Base-by-base conservation (phyloP, 2,329 filamentous ascomycete species). In the Pezicula neosporulosa region DNA sequence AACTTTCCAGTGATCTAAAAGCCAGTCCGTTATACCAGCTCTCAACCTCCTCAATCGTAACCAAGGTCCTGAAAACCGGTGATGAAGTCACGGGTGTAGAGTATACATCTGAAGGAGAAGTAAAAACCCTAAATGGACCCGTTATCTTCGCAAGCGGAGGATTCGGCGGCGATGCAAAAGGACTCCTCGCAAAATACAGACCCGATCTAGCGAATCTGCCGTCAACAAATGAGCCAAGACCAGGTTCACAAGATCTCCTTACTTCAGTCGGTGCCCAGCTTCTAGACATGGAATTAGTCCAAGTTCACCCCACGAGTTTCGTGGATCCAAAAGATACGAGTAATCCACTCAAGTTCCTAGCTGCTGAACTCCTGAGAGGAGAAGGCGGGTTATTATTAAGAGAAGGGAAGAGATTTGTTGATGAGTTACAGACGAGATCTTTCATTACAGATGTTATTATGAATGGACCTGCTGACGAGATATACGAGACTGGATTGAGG, bases 271-370 rank as follows among this genome's bases (percentile, higher is more conserved):
- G 73, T 0, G 73, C 72, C 0, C 63, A 68, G 35, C 48, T 75
- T 12, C 51, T 74, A 2, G 73, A 77, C 54, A 76, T 76, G 73
- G 69, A 73, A 0, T 59, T 66, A 16, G 81, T 87, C 2, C 83
- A 87, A 63, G 73, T 86, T 4, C 83, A 87, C 56, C 83, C 83
- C 2, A 85, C 83, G 0, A 81, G 81, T 0, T 86, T 87, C 59
- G 70, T 86, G 6, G 81, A 85, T 55, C 76, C 77, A 0, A 69
- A 71, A 1, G 71, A 73, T 30, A 66, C 70, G 0, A 57, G 56
- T 1, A 71, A 73, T 0, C 66, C 67, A 33, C 74, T 82, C 44
- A 86, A 86, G 65, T 81, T 86, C 58, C 74, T 86, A 4, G 82
- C 82, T 0, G 83, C 83, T 0, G 83, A 87, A 64, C 72, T 83